These are phyloP conservation scores for Pyricularia sp. DNA, from an alignment of 2,329 filamentous ascomycete species.

Conservation along the genomic window DNA sequence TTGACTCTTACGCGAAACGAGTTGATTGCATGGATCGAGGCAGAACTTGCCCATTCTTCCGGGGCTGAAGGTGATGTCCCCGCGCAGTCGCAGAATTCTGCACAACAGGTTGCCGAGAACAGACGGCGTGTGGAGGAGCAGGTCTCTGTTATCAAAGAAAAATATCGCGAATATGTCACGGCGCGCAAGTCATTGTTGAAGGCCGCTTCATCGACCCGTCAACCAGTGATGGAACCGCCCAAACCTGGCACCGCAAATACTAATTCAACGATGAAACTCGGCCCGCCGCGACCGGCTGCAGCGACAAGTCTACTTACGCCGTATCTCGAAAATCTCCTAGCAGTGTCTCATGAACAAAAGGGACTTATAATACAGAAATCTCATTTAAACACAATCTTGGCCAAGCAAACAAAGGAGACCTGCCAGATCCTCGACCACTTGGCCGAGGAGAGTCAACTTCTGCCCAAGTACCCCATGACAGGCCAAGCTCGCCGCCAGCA, in stretches of 20 bases:
- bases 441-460: slow-evolving; percentile 48
- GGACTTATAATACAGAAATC: slow-evolving; percentile 43
- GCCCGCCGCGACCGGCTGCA: slow-evolving; percentile 7
- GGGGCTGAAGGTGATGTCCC: slow-evolving; percentile 17
- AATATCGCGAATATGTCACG: slow-evolving; percentile 40
- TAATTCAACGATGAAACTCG: slow-evolving; percentile 1
- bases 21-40: slow-evolving; percentile 53
- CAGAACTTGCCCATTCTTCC: slow-evolving; percentile 42
- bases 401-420: slow-evolving; percentile 37
- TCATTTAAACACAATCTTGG: slow-evolving; percentile 36
- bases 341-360: slow-evolving; percentile 43
- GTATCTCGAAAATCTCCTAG: slow-evolving; percentile 40
- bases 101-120: slow-evolving; percentile 9
- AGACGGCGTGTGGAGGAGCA: slow-evolving; percentile 21
- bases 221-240: slow-evolving; percentile 1
- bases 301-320: slow-evolving; percentile 37
- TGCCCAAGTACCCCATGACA: slow-evolving; percentile 36
- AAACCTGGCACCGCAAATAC: slow-evolving; percentile 4
- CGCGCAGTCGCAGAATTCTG: slow-evolving; percentile 8
- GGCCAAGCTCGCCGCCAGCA: slow-evolving; percentile 19
- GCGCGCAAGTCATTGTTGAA: slow-evolving; percentile 34
- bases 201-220: slow-evolving; percentile 5
- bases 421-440: slow-evolving; percentile 38
- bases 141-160: slow-evolving; percentile 34
- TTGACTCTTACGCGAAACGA: slow-evolving; percentile 43